phyloP scores from a whole-genome alignment of 106 monocot species.

The Vanilla planifolia region DNA sequence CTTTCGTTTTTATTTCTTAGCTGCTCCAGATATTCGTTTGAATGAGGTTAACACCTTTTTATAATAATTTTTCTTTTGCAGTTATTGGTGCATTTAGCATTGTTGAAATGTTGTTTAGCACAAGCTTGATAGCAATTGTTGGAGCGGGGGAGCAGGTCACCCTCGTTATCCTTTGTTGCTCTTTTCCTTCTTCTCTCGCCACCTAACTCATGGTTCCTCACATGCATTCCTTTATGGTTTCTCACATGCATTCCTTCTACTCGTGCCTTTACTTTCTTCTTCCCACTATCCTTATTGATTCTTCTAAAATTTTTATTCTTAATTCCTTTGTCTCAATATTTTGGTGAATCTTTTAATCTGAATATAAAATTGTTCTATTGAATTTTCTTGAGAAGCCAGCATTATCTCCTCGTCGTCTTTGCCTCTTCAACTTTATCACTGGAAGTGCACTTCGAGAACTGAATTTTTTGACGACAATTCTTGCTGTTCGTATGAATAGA shows the following conservation, averaged over 20 bases:
- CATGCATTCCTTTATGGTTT: not conserved
- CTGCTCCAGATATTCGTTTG: not conserved
- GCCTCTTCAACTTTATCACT: slow-evolving; percentile 58
- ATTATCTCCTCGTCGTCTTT: slow-evolving; percentile 85
- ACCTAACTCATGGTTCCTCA: too few relatives aligned
- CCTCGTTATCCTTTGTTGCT: not conserved
- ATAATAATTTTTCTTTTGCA: slow-evolving; percentile 15
- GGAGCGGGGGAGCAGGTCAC: slow-evolving; percentile 90
- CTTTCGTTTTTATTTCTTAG: not conserved
- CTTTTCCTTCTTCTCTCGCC: not conserved
- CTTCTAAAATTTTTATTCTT: not conserved
- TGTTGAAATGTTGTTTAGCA: slow-evolving; percentile 85
- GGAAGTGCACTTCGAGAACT: slow-evolving; percentile 61
- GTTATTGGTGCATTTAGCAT: slow-evolving; percentile 76
- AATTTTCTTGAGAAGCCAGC: slow-evolving; percentile 46
- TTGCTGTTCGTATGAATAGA: slow-evolving; percentile 78
- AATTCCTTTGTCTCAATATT: not conserved
- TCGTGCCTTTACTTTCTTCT: not conserved
- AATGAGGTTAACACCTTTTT: not conserved
- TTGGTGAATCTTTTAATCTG: not conserved
- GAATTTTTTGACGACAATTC: slow-evolving; percentile 81
- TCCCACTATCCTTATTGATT: not conserved
- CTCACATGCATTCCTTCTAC: not conserved
- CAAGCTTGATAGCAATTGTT: slow-evolving; percentile 79
- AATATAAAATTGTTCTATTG: not conserved